Evolutionary conservation across 129 eudicot species (phyloP), one percentile per base, ranked within the genome.

Genomic region (Chrysanthemum lavandulifolium): DNA sequence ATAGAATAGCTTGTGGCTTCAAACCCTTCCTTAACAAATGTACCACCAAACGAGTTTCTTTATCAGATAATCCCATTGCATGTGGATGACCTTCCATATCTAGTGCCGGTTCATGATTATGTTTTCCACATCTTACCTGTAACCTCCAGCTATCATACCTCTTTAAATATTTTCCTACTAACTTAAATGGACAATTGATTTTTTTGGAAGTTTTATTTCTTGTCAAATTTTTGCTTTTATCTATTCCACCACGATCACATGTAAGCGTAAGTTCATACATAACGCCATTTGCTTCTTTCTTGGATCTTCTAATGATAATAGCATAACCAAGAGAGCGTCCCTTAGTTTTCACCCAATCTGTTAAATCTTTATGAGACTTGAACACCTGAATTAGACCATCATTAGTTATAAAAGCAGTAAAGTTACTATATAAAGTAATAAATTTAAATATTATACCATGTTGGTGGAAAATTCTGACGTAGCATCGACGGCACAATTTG

Each of bases 31-130:
- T 76, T 58, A 56, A 76, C 74, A 76, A 76, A 14, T 47, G 68
- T 56, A 54, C 48, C 50, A 76, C 80, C 61, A 76, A 76, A 23
- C 68, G 54, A 45, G 19, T 6, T 67, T 76, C 80, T 25, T 58
- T 15, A 47, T 43, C 49, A 61, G 77, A 60, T 16, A 73, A 49
- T 4, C 77, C 61, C 60, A 14, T 60, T 48, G 60, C 76, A 57
- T 43, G 67, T 4, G 80, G 80, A 55, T 76, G 80, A 57, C 23
- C 61, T 27, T 76, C 57, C 51, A 76, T 27, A 13, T 68, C 14
- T 40, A 6, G 59, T 55, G 80, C 18, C 45, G 68, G 80, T 55
- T 76, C 80, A 66, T 67, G 80, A 68, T 76, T 68, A 65, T 76
- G 80, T 23, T 66, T 13, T 36, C 57, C 73, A 45, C 80, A 76